Evolutionary conservation across 257 asterid species (phyloP).

Genomic region (Ilex aquifolium): DNA sequence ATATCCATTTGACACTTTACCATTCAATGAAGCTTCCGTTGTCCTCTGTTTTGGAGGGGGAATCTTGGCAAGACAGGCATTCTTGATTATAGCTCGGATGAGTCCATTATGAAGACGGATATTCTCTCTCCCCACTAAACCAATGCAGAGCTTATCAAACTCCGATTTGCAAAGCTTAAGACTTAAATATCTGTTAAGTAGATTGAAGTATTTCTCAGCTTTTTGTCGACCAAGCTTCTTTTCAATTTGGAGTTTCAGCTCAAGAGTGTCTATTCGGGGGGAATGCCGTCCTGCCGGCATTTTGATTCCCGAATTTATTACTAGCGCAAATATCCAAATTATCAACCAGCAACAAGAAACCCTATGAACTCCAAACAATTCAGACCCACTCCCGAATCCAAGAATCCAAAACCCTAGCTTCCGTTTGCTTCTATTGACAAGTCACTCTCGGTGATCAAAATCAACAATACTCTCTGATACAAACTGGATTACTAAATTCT

Average conservation of each 20-base stretch:
- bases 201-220: constrained; percentile 66
- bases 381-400: neutral
- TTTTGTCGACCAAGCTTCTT: constrained; percentile 62
- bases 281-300: constrained; percentile 58
- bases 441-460: neutral
- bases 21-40: constrained; percentile 30
- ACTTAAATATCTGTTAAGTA: constrained; percentile 40
- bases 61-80: constrained; percentile 45
- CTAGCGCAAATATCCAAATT: neutral
- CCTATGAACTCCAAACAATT: neutral
- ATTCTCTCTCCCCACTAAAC: constrained; percentile 67
- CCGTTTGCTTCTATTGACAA: neutral
- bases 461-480: neutral
- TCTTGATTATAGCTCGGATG: constrained; percentile 54
- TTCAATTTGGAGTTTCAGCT: constrained; percentile 55
- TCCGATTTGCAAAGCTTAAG: constrained; percentile 50
- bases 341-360: neutral
- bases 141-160: constrained; percentile 49
- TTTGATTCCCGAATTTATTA: constrained; percentile 11
- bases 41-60: constrained; percentile 52
- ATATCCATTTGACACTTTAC: constrained; percentile 41
- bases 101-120: constrained; percentile 64
- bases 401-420: neutral
- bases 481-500: neutral
- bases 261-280: constrained; percentile 56